phyloP scores from a whole-genome alignment of 2,329 filamentous ascomycete species.

The Colletotrichum gloeosporioides region DNA sequence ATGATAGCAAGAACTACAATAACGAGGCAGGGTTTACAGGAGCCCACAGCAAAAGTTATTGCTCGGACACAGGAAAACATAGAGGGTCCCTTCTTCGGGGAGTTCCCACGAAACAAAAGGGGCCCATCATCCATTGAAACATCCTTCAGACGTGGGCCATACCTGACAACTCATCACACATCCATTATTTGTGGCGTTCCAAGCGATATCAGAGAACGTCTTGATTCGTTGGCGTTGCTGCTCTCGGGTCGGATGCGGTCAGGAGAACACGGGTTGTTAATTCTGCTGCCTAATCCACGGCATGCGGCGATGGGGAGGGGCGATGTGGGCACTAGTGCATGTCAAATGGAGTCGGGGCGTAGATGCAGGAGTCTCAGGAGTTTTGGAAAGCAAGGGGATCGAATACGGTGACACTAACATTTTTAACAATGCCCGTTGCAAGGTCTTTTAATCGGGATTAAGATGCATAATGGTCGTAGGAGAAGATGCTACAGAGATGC shows the following conservation, averaged over 20 bases:
- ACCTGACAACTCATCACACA: background rate
- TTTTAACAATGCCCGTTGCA: background rate
- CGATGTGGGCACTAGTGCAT: background rate
- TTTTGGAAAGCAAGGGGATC: background rate
- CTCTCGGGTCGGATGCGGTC: background rate
- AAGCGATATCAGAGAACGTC: background rate
- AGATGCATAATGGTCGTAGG: background rate
- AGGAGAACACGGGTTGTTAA: background rate
- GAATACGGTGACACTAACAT: background rate
- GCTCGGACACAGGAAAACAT: background rate
- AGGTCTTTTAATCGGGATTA: background rate
- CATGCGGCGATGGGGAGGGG: background rate
- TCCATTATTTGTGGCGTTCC: background rate
- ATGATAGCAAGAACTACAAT: background rate
- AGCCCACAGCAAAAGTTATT: background rate
- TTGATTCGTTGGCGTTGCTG: background rate
- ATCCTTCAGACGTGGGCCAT: background rate
- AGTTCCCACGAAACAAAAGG: background rate
- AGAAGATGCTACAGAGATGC: background rate
- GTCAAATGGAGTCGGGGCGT: background rate
- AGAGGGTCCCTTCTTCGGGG: background rate
- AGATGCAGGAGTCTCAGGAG: background rate
- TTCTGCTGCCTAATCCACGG: conserved; percentile 11
- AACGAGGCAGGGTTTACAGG: background rate
- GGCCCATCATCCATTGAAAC: background rate